Base-by-base conservation (phyloP, 176 grass and related monocot genomes). In the Phyllostachys edulis region DNA sequence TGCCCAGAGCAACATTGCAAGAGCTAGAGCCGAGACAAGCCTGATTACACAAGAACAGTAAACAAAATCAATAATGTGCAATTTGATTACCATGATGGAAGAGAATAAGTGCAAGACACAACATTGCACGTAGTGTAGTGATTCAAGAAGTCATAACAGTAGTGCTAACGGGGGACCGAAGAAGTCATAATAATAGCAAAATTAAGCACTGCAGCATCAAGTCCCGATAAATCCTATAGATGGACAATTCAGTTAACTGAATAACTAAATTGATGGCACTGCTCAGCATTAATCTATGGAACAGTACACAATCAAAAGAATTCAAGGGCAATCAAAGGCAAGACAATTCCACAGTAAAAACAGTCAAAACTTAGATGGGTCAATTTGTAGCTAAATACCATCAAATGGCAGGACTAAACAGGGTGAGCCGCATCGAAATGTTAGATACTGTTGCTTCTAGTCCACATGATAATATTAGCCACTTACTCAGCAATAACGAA, bases 401-500 rank as follows among this genome's bases (percentile, higher is more conserved):
- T 59, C 61, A 63, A 80, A 73, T 60, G 40, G 21, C 56, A 78
- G 36, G 26, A 18, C 12, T 7, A n/a, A 51, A 63, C 2, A 68
- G 20, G 52, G 17, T 20, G 55, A 69, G 5, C 3, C 57, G 20
- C 71, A 65, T 42, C 42, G 1, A 15, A 63, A 23, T 49, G 63
- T 26, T 14, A 13, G 1, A 66, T 7, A 39, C 1, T 73, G 1
- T 41, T 89, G 23, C 60, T 46, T 84, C 6, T 8, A 23, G 1
- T 57, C 1, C 14, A 66, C 40, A 55, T 56, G 34, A 37, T 50
- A 81, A n/a, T 84, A 10, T 73, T 61, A 61, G 62, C 14, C 21
- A 79, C 94, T 94, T 87, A 97, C 92, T 92, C 88, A 1, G 94
- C 81, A 61, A 97, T 77, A 79, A 67, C 42, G 12, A 94, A 94